phyloP scores from a whole-genome alignment of 1,284 basidiomycete genomes.

The Stygiomarasmius scandens region DNA sequence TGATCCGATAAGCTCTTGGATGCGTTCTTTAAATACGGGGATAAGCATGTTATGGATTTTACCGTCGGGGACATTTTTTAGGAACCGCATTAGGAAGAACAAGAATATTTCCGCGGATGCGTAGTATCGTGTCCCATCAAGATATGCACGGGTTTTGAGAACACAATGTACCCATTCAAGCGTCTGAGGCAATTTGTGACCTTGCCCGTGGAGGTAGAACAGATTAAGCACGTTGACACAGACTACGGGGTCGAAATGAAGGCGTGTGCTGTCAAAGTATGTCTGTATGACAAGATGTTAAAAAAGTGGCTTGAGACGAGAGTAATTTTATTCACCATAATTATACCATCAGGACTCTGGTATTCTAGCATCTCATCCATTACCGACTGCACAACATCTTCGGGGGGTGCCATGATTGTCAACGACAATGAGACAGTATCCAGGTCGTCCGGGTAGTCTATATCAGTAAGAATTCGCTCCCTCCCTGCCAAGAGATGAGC shows the following conservation, averaged over 20 bases:
- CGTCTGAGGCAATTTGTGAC: slow-evolving; percentile 46
- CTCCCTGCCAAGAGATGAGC: slow-evolving; percentile 60
- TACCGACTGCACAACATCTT: slow-evolving; percentile 25
- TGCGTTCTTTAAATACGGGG: slow-evolving; percentile 44
- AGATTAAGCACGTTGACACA: slow-evolving; percentile 53
- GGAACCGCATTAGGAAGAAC: slow-evolving; percentile 50
- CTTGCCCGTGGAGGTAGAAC: slow-evolving; percentile 53
- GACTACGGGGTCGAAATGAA: slow-evolving; percentile 55
- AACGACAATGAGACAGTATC: slow-evolving; percentile 53
- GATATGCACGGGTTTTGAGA: slow-evolving; percentile 55
- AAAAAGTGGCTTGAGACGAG: too few relatives aligned
- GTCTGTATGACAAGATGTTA: too few relatives aligned
- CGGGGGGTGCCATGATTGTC: slow-evolving; percentile 35
- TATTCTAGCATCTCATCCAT: slow-evolving; percentile 59
- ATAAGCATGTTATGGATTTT: slow-evolving; percentile 33
- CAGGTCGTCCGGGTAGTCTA: slow-evolving; percentile 49
- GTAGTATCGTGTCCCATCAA: slow-evolving; percentile 62
- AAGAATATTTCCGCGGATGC: slow-evolving; percentile 42
- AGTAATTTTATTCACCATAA: slow-evolving; percentile 38
- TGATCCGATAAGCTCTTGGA: slow-evolving; percentile 50
- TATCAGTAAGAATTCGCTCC: slow-evolving; percentile 44
- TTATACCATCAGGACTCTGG: slow-evolving; percentile 50
- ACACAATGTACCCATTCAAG: slow-evolving; percentile 54
- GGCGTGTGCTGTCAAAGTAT: slow-evolving; percentile 55
- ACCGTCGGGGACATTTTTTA: slow-evolving; percentile 37